Evolutionary conservation across 306 rosid genomes (phyloP).

Genomic region (Arachis stenosperma): DNA sequence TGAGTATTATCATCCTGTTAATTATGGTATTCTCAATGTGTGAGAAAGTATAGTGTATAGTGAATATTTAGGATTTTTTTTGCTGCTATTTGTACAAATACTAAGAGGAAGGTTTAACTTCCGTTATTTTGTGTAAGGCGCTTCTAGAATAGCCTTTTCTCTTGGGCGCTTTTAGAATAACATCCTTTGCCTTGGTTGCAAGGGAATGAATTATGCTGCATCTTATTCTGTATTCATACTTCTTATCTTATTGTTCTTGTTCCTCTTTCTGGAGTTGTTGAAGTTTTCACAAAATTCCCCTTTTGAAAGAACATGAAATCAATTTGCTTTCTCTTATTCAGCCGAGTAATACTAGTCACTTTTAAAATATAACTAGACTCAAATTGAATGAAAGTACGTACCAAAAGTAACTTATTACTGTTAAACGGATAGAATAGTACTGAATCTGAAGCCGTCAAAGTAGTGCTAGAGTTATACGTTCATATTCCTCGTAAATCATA

Average conservation of each 20-base stretch:
- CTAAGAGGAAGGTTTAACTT: constrained; percentile 13
- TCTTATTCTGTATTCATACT: not conserved
- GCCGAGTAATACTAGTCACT: too few relatives aligned
- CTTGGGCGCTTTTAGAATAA: constrained; percentile 11
- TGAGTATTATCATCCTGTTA: constrained; percentile 27
- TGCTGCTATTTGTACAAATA: constrained; percentile 31
- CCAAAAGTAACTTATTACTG: too few relatives aligned
- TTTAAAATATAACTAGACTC: too few relatives aligned
- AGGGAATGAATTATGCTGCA: constrained; percentile 1
- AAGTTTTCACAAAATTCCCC: not conserved
- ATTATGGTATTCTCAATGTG: constrained; percentile 32
- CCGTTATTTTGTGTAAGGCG: not conserved
- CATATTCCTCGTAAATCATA: too few relatives aligned
- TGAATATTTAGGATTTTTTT: constrained; percentile 7
- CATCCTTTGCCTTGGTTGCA: constrained; percentile 6
- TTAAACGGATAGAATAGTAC: too few relatives aligned
- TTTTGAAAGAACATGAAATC: too few relatives aligned
- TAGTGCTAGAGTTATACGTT: too few relatives aligned
- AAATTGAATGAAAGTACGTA: too few relatives aligned
- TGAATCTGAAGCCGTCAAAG: too few relatives aligned
- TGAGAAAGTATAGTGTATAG: constrained; percentile 33
- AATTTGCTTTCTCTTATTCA: too few relatives aligned
- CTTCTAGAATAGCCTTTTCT: not conserved
- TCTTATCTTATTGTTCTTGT: not conserved
- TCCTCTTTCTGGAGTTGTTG: not conserved